Evolutionary conservation across 441 rosid species (phyloP).

Genomic region (Brassica balearica): DNA sequence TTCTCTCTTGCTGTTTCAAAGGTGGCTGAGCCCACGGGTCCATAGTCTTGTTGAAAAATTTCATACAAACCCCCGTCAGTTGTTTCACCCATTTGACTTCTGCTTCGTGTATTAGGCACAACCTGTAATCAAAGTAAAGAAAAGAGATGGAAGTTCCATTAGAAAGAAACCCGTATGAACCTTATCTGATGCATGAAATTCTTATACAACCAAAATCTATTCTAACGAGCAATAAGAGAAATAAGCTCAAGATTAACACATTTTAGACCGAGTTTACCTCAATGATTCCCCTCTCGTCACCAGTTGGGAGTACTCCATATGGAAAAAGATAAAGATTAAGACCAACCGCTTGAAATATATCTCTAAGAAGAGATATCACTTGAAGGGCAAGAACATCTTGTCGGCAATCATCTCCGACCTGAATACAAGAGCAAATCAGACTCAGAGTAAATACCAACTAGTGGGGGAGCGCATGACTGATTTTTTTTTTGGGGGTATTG

Average conservation of each 20-base stretch:
- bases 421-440: neutral
- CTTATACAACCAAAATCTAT: constrained; percentile 4
- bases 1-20: constrained; percentile 96
- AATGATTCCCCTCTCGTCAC: constrained; percentile 91
- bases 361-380: constrained; percentile 94
- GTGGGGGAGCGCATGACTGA: neutral
- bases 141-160: neutral
- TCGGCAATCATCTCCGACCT: constrained; percentile 99
- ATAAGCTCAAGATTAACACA: neutral
- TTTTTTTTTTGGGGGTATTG: neutral
- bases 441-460: neutral
- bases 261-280: constrained; percentile 60
- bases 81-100: constrained; percentile 99
- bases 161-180: neutral
- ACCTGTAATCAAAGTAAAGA: constrained; percentile 54
- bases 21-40: constrained; percentile 86
- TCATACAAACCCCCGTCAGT: constrained; percentile 97
- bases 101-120: constrained; percentile 92
- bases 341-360: constrained; percentile 88
- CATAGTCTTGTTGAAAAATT: constrained; percentile 96
- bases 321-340: constrained; percentile 91
- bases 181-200: neutral
- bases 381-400: constrained; percentile 99
- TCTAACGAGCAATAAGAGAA: neutral
- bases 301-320: constrained; percentile 99